Evolutionary conservation across 371 early-diverging fungal genomes (phyloP).

Genomic region (Fennellomyces sp.): DNA sequence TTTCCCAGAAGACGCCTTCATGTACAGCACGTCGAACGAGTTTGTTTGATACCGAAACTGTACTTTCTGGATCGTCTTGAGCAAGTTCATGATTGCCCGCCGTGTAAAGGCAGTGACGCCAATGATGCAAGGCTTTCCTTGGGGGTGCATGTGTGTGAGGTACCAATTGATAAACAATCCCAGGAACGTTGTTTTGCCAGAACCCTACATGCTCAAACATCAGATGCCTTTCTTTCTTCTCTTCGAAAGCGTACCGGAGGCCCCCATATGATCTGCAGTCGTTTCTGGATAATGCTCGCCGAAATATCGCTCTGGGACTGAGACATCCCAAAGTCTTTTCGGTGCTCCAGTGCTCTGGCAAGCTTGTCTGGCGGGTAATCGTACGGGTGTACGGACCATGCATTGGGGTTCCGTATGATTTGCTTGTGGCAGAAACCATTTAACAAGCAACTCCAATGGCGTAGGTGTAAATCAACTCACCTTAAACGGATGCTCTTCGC

Average conservation of each 20-base stretch:
- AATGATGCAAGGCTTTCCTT: constrained; percentile 37
- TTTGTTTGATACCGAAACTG: constrained; percentile 12
- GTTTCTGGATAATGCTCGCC: constrained; percentile 31
- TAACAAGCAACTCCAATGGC: no score
- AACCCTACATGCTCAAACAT: constrained; percentile 59
- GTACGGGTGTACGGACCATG: constrained; percentile 3
- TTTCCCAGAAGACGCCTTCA: constrained; percentile 13
- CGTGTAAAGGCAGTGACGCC: constrained; percentile 62
- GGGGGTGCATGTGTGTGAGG: constrained; percentile 24
- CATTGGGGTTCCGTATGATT: background rate
- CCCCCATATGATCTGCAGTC: constrained; percentile 62
- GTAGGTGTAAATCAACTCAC: constrained; percentile 9
- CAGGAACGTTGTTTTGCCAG: constrained; percentile 63
- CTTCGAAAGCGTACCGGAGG: constrained; percentile 48
- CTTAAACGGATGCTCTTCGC: constrained; percentile 16
- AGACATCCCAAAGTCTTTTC: constrained; percentile 54
- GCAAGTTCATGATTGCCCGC: constrained; percentile 52
- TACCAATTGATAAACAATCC: constrained; percentile 53
- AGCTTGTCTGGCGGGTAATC: no score
- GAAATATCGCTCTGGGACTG: constrained; percentile 55
- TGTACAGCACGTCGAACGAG: constrained; percentile 13
- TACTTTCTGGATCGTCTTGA: constrained; percentile 41
- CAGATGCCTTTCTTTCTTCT: background rate
- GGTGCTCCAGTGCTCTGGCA: constrained; percentile 28
- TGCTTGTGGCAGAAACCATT: no score